phyloP scores from a whole-genome alignment of 805 yeast genomes.

The Candida boleticola region DNA sequence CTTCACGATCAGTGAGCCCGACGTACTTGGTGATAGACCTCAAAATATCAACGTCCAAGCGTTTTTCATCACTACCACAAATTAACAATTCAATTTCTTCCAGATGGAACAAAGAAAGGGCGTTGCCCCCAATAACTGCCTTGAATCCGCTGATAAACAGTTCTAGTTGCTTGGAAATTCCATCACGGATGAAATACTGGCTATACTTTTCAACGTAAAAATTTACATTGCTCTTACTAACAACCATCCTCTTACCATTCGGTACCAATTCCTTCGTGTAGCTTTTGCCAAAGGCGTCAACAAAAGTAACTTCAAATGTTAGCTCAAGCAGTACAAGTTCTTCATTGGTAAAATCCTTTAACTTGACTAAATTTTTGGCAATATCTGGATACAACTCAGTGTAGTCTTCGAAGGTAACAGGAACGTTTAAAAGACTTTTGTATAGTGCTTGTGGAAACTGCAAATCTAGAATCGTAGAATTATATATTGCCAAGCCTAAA shows the following conservation, averaged over 20 bases:
- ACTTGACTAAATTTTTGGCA: conserved; percentile 34
- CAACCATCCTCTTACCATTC: conserved; percentile 55
- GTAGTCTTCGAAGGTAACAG: conserved; percentile 62
- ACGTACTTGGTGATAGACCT: conserved; percentile 70
- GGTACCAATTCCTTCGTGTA: conserved; percentile 51
- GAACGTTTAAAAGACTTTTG: conserved; percentile 63
- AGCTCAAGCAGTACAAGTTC: conserved; percentile 46
- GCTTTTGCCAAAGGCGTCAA: conserved; percentile 44
- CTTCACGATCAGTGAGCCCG: conserved; percentile 41
- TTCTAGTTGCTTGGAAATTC: conserved; percentile 51
- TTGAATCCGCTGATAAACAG: conserved; percentile 71
- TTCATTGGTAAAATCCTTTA: conserved; percentile 23
- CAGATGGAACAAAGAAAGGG: conserved; percentile 74
- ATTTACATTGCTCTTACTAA: conserved; percentile 56
- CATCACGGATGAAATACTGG: conserved; percentile 55
- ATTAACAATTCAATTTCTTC: conserved; percentile 77
- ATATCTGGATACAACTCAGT: conserved; percentile 67
- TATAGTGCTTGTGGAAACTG: conserved; percentile 74
- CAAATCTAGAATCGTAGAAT: conserved; percentile 81
- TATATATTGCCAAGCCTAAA: conserved; percentile 86
- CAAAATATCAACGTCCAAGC: conserved; percentile 63
- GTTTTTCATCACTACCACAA: conserved; percentile 70
- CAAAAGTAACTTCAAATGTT: conserved; percentile 60
- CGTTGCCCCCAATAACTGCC: conserved; percentile 76
- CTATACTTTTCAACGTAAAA: conserved; percentile 64